Conservation (phyloP, 1,284 basidiomycete species). For the Leccinum pachyderme region DNA sequence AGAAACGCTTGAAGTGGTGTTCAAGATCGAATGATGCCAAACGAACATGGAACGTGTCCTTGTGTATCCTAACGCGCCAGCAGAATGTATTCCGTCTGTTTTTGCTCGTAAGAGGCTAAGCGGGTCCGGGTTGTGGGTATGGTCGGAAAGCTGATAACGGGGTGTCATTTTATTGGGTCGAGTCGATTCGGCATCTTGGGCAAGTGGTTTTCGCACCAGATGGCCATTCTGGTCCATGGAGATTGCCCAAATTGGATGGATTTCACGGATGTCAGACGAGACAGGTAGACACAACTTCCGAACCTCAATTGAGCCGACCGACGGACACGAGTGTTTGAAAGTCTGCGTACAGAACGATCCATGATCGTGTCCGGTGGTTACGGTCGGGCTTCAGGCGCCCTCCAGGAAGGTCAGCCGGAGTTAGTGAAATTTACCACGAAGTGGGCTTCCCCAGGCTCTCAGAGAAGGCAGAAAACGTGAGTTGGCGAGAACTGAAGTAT, state of each 20-base stretch:
- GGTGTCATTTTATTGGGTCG: neutral
- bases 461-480: neutral
- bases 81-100: conserved; percentile 1
- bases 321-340: conserved; percentile 10
- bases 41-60: neutral
- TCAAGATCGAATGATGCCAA: conserved; percentile 8
- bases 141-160: neutral
- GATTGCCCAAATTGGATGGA: neutral
- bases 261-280: neutral
- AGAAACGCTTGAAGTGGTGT: neutral
- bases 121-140: neutral
- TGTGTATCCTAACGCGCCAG: neutral
- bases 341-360: conserved; percentile 3
- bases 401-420: neutral
- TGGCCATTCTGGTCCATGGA: neutral
- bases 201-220: neutral
- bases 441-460: neutral
- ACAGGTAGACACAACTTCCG: neutral
- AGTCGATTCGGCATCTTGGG: neutral
- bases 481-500: neutral
- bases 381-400: neutral
- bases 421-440: conserved; percentile 6
- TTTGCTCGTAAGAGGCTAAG: neutral
- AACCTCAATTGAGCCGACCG: conserved; percentile 20
- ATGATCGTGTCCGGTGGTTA: conserved; percentile 10